These are phyloP conservation scores for Oidiodendron maius DNA, from an alignment of 495 filamentous ascomycete genomes.

Conservation along the genomic window DNA sequence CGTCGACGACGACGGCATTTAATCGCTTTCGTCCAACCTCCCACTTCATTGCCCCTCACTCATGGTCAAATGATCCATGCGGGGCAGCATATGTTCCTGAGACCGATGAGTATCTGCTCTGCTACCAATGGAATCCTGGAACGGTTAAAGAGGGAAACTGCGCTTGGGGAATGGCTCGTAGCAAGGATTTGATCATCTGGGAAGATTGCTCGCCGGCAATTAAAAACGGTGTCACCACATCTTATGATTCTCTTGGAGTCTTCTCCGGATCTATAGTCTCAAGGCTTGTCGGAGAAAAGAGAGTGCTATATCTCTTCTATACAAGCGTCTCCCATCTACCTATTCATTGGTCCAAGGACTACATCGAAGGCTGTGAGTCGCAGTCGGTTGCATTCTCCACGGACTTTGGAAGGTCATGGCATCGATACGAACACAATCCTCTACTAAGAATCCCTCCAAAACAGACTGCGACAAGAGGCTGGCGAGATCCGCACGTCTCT, in stretches of 20 bases:
- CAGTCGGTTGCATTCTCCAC: slow-evolving; percentile 29
- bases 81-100: slow-evolving; percentile 19
- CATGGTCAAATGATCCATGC: slow-evolving; percentile 19
- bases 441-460: slow-evolving; percentile 24
- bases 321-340: slow-evolving; percentile 27
- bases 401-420: slow-evolving; percentile 26
- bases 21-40: slow-evolving; percentile 17
- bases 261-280: slow-evolving; percentile 18
- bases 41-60: slow-evolving; percentile 19
- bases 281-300: slow-evolving; percentile 11
- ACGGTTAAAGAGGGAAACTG: slow-evolving; percentile 14
- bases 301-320: slow-evolving; percentile 25
- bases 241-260: slow-evolving; percentile 17
- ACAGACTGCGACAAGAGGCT: slow-evolving; percentile 23
- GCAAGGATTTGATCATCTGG: slow-evolving; percentile 16
- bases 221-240: slow-evolving; percentile 2
- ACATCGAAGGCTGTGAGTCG: slow-evolving; percentile 28
- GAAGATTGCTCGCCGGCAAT: slow-evolving; percentile 15
- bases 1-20: slow-evolving; percentile 14
- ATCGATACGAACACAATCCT: slow-evolving; percentile 26
- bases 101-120: slow-evolving; percentile 21
- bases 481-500: slow-evolving; percentile 29
- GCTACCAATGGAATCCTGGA: slow-evolving; percentile 22
- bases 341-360: slow-evolving; percentile 27
- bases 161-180: slow-evolving; percentile 20